These are phyloP conservation scores for Monosporascus sp. DNA, from an alignment of 2,329 filamentous ascomycete genomes.

Conservation along the genomic window DNA sequence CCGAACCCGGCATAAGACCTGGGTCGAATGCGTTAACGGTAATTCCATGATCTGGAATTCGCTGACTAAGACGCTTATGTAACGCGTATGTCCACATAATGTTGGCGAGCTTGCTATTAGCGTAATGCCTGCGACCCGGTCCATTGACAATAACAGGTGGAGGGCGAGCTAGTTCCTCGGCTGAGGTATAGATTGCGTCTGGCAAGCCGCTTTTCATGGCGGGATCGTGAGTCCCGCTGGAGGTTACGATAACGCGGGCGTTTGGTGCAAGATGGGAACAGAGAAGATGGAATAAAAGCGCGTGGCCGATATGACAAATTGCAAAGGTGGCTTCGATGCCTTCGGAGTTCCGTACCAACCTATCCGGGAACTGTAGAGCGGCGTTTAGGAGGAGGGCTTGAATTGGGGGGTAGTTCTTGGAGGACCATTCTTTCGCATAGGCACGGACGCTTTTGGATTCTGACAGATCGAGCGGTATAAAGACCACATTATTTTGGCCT, in stretches of 20 bases:
- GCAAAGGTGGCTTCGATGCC: constrained; percentile 44
- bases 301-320: constrained; percentile 45
- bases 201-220: constrained; percentile 36
- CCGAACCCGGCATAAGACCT: constrained; percentile 43
- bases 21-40: constrained; percentile 42
- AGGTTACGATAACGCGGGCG: constrained; percentile 39
- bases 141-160: constrained; percentile 18
- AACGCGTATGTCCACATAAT: constrained; percentile 44
- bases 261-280: constrained; percentile 30
- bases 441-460: constrained; percentile 32
- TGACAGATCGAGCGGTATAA: constrained; percentile 39
- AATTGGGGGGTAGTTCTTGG: constrained; percentile 34
- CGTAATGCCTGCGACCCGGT: constrained; percentile 35
- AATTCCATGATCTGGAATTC: constrained; percentile 17
- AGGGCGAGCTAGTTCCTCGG: constrained; percentile 40
- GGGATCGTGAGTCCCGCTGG: constrained; percentile 44
- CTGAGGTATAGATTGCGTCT: constrained; percentile 36
- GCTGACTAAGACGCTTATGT: constrained; percentile 26
- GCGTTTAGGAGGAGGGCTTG: constrained; percentile 43
- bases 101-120: constrained; percentile 42
- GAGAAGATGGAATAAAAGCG: constrained; percentile 44
- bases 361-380: constrained; percentile 37
- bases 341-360: constrained; percentile 30
- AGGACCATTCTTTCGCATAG: constrained; percentile 33
- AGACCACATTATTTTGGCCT: constrained; percentile 35